Conservation (phyloP, 2,329 filamentous ascomycete genomes). For the Leptoxyphium fumago region DNA sequence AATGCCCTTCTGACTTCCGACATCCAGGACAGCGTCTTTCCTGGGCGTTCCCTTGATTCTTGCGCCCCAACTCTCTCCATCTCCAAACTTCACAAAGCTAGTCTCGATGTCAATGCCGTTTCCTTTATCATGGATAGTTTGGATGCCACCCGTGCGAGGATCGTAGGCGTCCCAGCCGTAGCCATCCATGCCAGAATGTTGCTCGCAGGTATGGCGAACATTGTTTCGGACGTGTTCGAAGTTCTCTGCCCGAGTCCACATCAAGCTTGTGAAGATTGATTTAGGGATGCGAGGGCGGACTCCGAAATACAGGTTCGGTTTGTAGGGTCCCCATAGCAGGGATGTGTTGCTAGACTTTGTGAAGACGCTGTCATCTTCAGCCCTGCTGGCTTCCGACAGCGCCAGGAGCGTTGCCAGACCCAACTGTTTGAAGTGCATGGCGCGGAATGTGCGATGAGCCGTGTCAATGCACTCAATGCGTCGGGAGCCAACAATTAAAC, state of each 20-base stretch:
- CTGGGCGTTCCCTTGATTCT: slow-evolving; percentile 70
- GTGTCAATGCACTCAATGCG: neutral
- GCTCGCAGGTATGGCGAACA: slow-evolving; percentile 89
- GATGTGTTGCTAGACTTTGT: slow-evolving; percentile 54
- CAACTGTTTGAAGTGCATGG: neutral
- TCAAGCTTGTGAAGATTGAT: slow-evolving; percentile 65
- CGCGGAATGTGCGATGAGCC: neutral
- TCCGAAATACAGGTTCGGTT: slow-evolving; percentile 88
- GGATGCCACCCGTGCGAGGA: slow-evolving; percentile 68
- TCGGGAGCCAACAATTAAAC: no score
- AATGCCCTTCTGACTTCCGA: slow-evolving; percentile 9
- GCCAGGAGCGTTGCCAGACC: neutral
- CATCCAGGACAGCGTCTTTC: slow-evolving; percentile 42
- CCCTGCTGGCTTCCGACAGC: neutral
- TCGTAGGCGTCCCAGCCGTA: slow-evolving; percentile 99
- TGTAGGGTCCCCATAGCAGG: slow-evolving; percentile 90
- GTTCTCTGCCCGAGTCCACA: slow-evolving; percentile 79
- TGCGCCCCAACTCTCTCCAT: slow-evolving; percentile 74
- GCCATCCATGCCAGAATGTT: slow-evolving; percentile 81
- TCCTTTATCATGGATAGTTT: slow-evolving; percentile 78
- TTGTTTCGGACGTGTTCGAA: slow-evolving; percentile 61
- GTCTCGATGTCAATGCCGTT: slow-evolving; percentile 87
- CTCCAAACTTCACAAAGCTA: slow-evolving; percentile 83
- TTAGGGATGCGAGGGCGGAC: slow-evolving; percentile 68
- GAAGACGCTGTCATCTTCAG: slow-evolving; percentile 13